These are phyloP conservation scores for Schizophyllum commune DNA, from an alignment of 1,284 basidiomycete genomes.

Conservation along the genomic window DNA sequence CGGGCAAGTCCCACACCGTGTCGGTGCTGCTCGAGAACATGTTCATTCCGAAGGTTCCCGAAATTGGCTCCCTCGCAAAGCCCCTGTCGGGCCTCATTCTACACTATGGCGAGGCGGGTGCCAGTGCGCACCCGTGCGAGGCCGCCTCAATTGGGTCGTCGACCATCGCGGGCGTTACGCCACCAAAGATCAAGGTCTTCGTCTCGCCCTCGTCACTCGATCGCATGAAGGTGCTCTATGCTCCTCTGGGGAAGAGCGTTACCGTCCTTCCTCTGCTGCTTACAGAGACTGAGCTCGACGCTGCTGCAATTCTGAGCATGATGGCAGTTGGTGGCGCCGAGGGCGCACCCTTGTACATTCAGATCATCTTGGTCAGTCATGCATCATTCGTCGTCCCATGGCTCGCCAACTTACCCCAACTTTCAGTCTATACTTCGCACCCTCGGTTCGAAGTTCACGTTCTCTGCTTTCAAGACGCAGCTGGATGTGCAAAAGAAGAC, in stretches of 20 bases:
- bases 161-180: slow-evolving; percentile 24
- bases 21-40: slow-evolving; percentile 59
- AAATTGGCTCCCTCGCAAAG: slow-evolving; percentile 43
- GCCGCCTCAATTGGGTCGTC: slow-evolving; percentile 52
- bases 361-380: slow-evolving; percentile 44
- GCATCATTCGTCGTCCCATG: slow-evolving; percentile 1
- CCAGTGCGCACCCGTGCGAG: slow-evolving; percentile 49
- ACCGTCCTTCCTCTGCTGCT: slow-evolving; percentile 50
- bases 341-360: slow-evolving; percentile 57
- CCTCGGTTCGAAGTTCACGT: slow-evolving; percentile 32
- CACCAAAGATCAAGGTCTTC: slow-evolving; percentile 48
- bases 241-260: slow-evolving; percentile 38
- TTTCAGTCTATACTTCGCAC: slow-evolving; percentile 29
- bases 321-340: slow-evolving; percentile 59
- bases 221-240: slow-evolving; percentile 52
- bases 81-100: slow-evolving; percentile 57
- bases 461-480: slow-evolving; percentile 34
- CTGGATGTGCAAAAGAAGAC: slow-evolving; percentile 39
- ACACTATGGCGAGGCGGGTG: slow-evolving; percentile 62
- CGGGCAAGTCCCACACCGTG: slow-evolving; percentile 66
- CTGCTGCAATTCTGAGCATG: slow-evolving; percentile 56
- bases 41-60: slow-evolving; percentile 42
- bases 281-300: slow-evolving; percentile 56
- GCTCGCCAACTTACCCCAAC: neutral
- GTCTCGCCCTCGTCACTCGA: slow-evolving; percentile 56